Conservation (phyloP, 1,284 basidiomycete genomes). For the Exobasidium cylindrosporum region DNA sequence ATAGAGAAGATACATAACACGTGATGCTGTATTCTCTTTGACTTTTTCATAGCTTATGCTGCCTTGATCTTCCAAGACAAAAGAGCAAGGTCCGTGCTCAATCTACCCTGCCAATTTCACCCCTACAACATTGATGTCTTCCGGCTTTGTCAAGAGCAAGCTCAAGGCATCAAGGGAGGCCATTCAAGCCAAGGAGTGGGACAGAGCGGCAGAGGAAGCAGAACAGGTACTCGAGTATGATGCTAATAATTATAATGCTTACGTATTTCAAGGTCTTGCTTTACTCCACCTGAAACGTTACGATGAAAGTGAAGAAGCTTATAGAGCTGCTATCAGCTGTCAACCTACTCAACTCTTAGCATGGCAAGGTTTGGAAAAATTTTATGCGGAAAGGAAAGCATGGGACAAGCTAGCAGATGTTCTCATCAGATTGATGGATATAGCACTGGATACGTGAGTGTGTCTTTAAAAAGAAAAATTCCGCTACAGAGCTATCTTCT, state of each 20-base stretch:
- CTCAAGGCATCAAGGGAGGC: constrained; percentile 45
- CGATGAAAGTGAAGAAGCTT: constrained; percentile 40
- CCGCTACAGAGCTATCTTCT: not conserved
- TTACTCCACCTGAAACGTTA: constrained; percentile 35
- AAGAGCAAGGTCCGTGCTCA: too few species aligned
- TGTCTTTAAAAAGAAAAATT: not conserved
- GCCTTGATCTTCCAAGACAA: too few species aligned
- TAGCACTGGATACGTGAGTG: constrained; percentile 30
- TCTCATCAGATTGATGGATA: constrained; percentile 46
- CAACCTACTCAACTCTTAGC: constrained; percentile 53
- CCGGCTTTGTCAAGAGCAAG: constrained; percentile 32
- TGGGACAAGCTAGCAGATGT: constrained; percentile 50
- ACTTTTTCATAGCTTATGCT: too few species aligned
- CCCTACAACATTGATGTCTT: constrained; percentile 3
- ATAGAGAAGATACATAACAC: too few species aligned
- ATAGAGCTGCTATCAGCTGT: constrained; percentile 51
- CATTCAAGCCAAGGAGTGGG: constrained; percentile 38
- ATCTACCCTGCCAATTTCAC: too few species aligned
- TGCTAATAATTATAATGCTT: constrained; percentile 51
- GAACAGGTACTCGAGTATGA: constrained; percentile 39
- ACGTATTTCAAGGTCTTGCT: constrained; percentile 45
- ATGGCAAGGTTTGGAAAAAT: constrained; percentile 56
- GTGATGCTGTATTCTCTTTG: too few species aligned
- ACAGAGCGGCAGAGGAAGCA: constrained; percentile 28
- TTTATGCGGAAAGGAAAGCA: constrained; percentile 52